These are phyloP conservation scores for Wakefieldia striispora DNA, from an alignment of 768 basidiomycete species.

Conservation along the genomic window DNA sequence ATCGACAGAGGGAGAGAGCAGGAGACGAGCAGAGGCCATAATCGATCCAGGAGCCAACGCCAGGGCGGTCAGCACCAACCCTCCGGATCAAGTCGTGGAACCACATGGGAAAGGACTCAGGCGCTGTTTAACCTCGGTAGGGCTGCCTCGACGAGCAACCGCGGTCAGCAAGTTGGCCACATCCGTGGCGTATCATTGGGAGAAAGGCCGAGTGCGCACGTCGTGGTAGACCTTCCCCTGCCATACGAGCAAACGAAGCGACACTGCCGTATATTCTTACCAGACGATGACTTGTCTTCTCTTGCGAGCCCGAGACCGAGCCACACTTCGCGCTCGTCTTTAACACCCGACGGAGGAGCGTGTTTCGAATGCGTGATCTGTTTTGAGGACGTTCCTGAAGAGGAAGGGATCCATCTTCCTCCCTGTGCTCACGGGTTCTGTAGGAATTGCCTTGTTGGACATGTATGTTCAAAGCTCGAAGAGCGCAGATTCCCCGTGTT, in stretches of 20 bases:
- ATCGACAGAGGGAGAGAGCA: background rate
- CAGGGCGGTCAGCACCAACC: background rate
- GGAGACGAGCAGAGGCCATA: background rate
- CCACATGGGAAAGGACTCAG: background rate
- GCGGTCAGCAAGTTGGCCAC: background rate
- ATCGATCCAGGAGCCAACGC: background rate
- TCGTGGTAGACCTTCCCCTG: background rate
- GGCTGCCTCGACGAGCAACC: background rate
- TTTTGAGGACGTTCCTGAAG: slow-evolving; percentile 43
- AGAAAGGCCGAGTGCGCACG: slow-evolving; percentile 5
- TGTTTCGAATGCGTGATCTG: slow-evolving; percentile 55
- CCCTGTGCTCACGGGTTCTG: slow-evolving; percentile 55
- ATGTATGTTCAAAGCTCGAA: slow-evolving; percentile 45
- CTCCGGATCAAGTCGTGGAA: slow-evolving; percentile 1
- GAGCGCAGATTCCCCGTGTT: slow-evolving; percentile 55
- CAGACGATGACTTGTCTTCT: slow-evolving; percentile 8
- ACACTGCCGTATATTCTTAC: slow-evolving; percentile 26
- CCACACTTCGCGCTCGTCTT: background rate
- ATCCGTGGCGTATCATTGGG: background rate
- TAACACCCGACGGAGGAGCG: slow-evolving; percentile 6
- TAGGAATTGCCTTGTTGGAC: slow-evolving; percentile 44
- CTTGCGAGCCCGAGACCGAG: background rate
- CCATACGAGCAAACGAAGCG: slow-evolving; percentile 24
- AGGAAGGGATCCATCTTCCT: slow-evolving; percentile 37
- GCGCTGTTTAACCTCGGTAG: background rate